A percentile compares a stretch with the other conserved stretches of the same genome.
phyloP scores from a whole-genome alignment of 306 rosid species.

The Quercus glauca region DNA sequence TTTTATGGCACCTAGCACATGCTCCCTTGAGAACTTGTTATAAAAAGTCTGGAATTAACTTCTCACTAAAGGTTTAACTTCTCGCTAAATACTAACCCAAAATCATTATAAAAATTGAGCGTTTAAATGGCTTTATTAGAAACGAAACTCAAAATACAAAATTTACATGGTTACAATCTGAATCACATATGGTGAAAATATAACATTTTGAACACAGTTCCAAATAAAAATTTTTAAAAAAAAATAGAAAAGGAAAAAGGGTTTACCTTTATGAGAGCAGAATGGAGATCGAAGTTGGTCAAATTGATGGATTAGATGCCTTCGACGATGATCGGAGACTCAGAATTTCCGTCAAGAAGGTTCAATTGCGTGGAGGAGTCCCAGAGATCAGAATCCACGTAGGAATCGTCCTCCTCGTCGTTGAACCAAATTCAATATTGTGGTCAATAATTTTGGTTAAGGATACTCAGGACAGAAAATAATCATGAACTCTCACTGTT shows the following conservation, averaged over 20 bases:
- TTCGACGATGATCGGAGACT: slow-evolving; percentile 19
- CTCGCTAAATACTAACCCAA: background rate
- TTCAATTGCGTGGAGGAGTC: slow-evolving; percentile 60
- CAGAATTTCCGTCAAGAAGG: slow-evolving; percentile 28
- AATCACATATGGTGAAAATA: too few species aligned
- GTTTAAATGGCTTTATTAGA: too few species aligned
- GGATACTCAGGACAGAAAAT: too few species aligned
- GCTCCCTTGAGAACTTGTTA: slow-evolving; percentile 63
- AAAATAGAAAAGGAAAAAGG: too few species aligned
- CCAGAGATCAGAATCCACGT: slow-evolving; percentile 81
- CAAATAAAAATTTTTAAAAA: too few species aligned
- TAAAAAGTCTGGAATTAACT: too few species aligned
- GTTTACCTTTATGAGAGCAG: slow-evolving; percentile 49
- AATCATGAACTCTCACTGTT: too few species aligned
- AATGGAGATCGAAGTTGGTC: slow-evolving; percentile 44
- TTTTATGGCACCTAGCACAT: slow-evolving; percentile 38
- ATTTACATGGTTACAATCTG: too few species aligned
- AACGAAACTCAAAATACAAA: too few species aligned
- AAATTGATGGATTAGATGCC: slow-evolving; percentile 33
- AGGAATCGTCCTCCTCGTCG: slow-evolving; percentile 71
- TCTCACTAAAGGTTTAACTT: too few species aligned
- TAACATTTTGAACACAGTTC: too few species aligned
- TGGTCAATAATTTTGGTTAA: too few species aligned
- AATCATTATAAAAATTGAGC: background rate
- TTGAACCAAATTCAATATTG: slow-evolving; percentile 24